Evolutionary conservation across 2,329 filamentous ascomycete genomes (phyloP), one percentile per base, ranked within the genome.

Genomic region (Dothideomycetes sp.): DNA sequence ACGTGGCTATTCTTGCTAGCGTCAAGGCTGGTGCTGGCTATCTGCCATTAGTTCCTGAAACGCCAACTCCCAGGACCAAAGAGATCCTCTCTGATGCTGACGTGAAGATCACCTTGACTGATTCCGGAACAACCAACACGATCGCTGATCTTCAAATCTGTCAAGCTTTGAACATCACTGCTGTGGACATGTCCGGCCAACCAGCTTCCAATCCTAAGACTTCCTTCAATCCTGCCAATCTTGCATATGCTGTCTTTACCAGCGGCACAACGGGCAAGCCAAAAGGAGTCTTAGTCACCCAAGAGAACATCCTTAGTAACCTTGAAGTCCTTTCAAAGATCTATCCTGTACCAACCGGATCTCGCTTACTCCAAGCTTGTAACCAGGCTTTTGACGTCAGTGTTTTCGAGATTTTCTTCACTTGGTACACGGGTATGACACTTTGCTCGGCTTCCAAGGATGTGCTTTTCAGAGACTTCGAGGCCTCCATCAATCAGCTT

Each of bases 371-470:
- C 0, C 87, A 94, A 59, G 77, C 83, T 2, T 93, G 83, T 53
- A 89, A 84, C 0, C 83, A 87, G 53, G 82, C 81, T 0, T 94
- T 93, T 54, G 84, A 93, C 53, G 73, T 93, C 2, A 93, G 85
- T 0, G 82, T 93, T 0, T 93, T 93, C 55, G 87, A 94, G 53
- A 88, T 93, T 11, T 89, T 94, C 57, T 93, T 85, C 51, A 69
- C 85, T 0, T 93, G 86, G 82, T 73, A 74, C 33, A 70, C 71
- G 23, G 85, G 85, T 4, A 84, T 89, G 67, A 82, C 80, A 45
- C 67, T 94, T 10, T 94, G 84, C 54, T 76, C 82, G 2, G 81
- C 78, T 0, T 73, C 69, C 0, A 87, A 88, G 49, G 82, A 91
- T 50, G 71, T 76, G 2, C 62, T 93, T 0, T 85, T 89, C 51